Evolutionary conservation across 2,329 filamentous ascomycete genomes (phyloP), one percentile per base, ranked within the genome.

Genomic region (Epichloe aotearoae): DNA sequence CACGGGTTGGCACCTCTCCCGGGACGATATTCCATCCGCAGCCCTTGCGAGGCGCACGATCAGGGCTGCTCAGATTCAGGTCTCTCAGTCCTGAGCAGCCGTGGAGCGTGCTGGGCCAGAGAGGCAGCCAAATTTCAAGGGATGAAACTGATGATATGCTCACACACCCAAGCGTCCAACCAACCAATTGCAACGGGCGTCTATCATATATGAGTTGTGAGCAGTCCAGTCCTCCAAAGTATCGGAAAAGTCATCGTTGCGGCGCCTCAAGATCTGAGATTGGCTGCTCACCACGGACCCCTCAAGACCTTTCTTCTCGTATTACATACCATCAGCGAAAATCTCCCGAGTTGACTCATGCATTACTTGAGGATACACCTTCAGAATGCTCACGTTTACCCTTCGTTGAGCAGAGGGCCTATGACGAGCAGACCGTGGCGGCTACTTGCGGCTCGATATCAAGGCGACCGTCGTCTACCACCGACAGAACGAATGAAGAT

Each of bases 11-110:
- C 17, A 48, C 17, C 8, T 50, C 46, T 41, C 49, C 50, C 19
- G 17, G 19, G 45, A 45, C 20, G 10, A 34, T 56, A 12, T 44
- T 54, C 26, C 60, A 65, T 14, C 63, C 63, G 33, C 59, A 56
- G 23, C 62, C 62, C 10, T 50, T 52, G 10, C 52, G 57, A 33
- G 50, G 49, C 11, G 48, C 19, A 14, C 33, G 26, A 45, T 50
- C 44, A 14, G 30, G 26, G 5, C 38, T 56, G 39, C 40, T 56
- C n/a, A n/a, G 43, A 14, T n/a, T 23, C 26, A 44, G 41, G 37
- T 41, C 48, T 2, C 49, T 51, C 5, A 51, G 43, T 17, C 23
- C 41, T 30, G 45, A 47, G 15, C 15, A 47, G 37, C 39, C 34
- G n/a, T 46, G 20, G 4, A 55, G 50, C 38, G 19, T 49, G 19